Evolutionary conservation across 108 stramenopile genomes (phyloP).

Genomic region (Cyclostephanos tholiformis): DNA sequence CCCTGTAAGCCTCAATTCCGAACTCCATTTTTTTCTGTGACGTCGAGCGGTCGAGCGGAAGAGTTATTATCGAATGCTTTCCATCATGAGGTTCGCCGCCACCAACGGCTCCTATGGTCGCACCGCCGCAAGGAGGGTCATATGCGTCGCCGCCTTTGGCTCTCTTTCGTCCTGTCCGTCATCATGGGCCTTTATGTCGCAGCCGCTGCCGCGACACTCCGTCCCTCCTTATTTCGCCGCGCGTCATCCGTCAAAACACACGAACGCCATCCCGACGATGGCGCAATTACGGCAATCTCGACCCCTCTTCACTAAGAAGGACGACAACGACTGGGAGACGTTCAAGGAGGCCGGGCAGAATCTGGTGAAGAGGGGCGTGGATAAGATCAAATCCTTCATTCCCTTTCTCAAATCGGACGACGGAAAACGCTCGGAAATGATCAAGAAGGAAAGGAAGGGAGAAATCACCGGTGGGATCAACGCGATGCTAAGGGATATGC

Average conservation of each 20-base stretch:
- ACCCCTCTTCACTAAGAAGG: constrained; percentile 32
- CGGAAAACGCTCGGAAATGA: constrained; percentile 56
- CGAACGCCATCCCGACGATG: neutral
- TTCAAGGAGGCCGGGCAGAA: constrained; percentile 37
- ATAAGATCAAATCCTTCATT: constrained; percentile 39
- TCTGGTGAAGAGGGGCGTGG: constrained; percentile 42
- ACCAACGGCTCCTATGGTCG: neutral
- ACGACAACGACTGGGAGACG: constrained; percentile 45
- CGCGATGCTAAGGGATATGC: constrained; percentile 69
- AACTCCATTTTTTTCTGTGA: no score
- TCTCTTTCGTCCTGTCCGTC: constrained; percentile 28
- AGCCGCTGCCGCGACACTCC: neutral
- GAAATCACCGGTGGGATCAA: constrained; percentile 60
- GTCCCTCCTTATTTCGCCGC: neutral
- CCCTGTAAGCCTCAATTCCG: no score
- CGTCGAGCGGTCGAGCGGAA: no score
- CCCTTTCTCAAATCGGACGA: constrained; percentile 53
- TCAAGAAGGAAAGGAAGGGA: constrained; percentile 47
- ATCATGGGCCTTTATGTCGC: constrained; percentile 29
- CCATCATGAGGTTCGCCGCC: constrained; percentile 7
- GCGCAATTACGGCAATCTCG: constrained; percentile 29
- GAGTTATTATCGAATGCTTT: no score
- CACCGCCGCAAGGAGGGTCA: constrained; percentile 6
- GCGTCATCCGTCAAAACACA: neutral
- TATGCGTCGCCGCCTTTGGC: constrained; percentile 32